phyloP scores from a whole-genome alignment of 73 alveolate genomes.

The Halteria grandinella region DNA sequence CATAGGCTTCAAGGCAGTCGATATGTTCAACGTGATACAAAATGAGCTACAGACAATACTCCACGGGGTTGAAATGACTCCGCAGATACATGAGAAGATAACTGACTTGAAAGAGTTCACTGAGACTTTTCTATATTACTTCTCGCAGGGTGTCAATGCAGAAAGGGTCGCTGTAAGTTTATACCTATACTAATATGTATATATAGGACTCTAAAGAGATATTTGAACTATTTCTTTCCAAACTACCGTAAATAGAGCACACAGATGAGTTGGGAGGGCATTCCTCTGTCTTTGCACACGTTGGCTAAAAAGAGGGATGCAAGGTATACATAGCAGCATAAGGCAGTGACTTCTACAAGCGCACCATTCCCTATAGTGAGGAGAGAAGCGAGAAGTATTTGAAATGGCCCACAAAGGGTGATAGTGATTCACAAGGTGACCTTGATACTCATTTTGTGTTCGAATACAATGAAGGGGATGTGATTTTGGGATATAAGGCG shows the following conservation, averaged over 20 bases:
- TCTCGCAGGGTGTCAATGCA: conserved; percentile 49
- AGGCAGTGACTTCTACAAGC: not conserved
- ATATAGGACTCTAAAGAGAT: conserved; percentile 22
- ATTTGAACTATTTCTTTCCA: not conserved
- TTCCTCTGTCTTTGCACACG: conserved; percentile 35
- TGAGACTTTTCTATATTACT: conserved; percentile 40
- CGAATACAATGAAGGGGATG: conserved; percentile 59
- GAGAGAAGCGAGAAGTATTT: conserved; percentile 11
- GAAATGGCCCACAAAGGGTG: not conserved
- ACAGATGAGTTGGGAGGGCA: conserved; percentile 33
- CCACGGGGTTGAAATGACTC: not conserved
- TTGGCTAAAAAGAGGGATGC: conserved; percentile 42
- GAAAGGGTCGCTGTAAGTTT: conserved; percentile 30
- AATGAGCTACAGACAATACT: not conserved
- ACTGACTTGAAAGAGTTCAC: not conserved
- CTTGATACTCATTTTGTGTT: conserved; percentile 55
- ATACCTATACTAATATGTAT: not conserved
- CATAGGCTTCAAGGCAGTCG: conserved; percentile 36
- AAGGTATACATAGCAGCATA: conserved; percentile 35
- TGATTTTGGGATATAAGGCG: conserved; percentile 29
- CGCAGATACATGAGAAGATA: conserved; percentile 17
- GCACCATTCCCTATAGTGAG: conserved; percentile 1
- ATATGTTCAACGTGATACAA: not conserved
- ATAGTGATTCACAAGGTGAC: too few relatives aligned
- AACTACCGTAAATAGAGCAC: not conserved